Base-by-base conservation (phyloP, 2,329 filamentous ascomycete genomes). In the Rutstroemia sp. region DNA sequence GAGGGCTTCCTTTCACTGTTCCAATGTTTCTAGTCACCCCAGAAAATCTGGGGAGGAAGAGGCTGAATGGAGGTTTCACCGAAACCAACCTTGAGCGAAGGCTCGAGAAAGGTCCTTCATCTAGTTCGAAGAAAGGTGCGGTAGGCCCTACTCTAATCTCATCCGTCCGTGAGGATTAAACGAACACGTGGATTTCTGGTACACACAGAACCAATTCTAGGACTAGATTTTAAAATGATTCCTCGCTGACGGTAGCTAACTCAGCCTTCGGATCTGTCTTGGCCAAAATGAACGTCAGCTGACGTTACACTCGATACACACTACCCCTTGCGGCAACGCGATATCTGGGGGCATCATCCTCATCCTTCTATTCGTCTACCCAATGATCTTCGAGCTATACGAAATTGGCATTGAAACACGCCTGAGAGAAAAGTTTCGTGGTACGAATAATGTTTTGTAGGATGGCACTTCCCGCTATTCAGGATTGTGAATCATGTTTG, bases 251-350 rank as follows among this genome's bases (percentile, higher is more conserved):
- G n/a, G 30, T 34, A 34, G 30, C 30, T 10, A 19, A 21, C 17
- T 44, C 21, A 21, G n/a, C 40, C 40, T 19, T 44, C 17, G 21
- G 10, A 23, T 49, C 50, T 46, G 38, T 23, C 45, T 34, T 49
- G 53, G 38, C 47, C 12, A 19, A 36, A 12, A 16, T 25, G 17
- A 17, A 50, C 49, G 53, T 55, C 53, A 55, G 53, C 47, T 55
- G 53, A 51, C 21, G 53, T 51, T 51, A 36, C 39, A 55, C 36
- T 25, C 40, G 14, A 49, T 34, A 54, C n/a, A 42, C 23, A 19
- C 21, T 39, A 5, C 36, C 25, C 5, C n/a, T n/a, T 45, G 25
- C 38, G 23, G 21, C 34, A 54, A 49, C 23, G 9, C 25, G 36
- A 30, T 36, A 30, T 54, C 52, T n/a, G 39, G 52, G 36, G 40